A percentile compares a stretch with the other conserved stretches of the same genome.
Evolutionary conservation across 1,284 basidiomycete species (phyloP).

Genomic region (Trichosporon sp.): DNA sequence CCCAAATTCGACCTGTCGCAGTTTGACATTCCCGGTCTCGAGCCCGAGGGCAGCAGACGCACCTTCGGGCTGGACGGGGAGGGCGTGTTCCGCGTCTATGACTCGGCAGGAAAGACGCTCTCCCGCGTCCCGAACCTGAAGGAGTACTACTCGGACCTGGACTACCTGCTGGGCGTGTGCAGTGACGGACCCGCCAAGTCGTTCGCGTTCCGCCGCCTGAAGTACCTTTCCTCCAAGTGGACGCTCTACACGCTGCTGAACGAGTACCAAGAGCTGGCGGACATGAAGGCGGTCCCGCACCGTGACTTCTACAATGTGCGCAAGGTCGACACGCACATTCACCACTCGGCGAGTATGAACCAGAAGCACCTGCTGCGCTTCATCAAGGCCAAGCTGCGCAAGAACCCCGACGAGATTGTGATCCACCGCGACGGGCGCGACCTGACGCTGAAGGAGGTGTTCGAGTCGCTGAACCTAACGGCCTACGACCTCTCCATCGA

Average conservation of each 20-base stretch:
- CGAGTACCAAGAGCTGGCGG: conserved; percentile 90
- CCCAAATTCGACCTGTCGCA: conserved; percentile 62
- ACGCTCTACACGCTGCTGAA: conserved; percentile 91
- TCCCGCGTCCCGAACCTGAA: conserved; percentile 82
- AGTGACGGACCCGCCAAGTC: conserved; percentile 94
- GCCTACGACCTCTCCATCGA: conserved; percentile 99
- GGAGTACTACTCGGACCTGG: conserved; percentile 97
- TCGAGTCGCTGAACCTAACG: conserved; percentile 89
- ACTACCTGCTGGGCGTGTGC: conserved; percentile 81
- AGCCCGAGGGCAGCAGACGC: conserved; percentile 54
- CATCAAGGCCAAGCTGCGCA: conserved; percentile 87
- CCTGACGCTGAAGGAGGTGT: conserved; percentile 89
- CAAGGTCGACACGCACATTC: conserved; percentile 98
- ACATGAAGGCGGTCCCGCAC: conserved; percentile 78
- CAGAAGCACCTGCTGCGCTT: conserved; percentile 99
- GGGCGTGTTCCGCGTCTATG: conserved; percentile 83
- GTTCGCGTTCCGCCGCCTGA: conserved; percentile 89
- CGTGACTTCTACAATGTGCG: conserved; percentile 97
- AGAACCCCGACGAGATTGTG: conserved; percentile 73
- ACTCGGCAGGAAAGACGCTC: conserved; percentile 59
- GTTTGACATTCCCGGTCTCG: conserved; percentile 69
- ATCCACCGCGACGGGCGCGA: conserved; percentile 91
- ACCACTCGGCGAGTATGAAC: conserved; percentile 99
- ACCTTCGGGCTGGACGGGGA: conserved; percentile 76
- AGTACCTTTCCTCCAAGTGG: conserved; percentile 94